Percentiles rank a stretch among this genome's conserved stretches.
These are phyloP conservation scores for Ascochyta koolunga DNA, from an alignment of 2,329 filamentous ascomycete species.

Conservation along the genomic window DNA sequence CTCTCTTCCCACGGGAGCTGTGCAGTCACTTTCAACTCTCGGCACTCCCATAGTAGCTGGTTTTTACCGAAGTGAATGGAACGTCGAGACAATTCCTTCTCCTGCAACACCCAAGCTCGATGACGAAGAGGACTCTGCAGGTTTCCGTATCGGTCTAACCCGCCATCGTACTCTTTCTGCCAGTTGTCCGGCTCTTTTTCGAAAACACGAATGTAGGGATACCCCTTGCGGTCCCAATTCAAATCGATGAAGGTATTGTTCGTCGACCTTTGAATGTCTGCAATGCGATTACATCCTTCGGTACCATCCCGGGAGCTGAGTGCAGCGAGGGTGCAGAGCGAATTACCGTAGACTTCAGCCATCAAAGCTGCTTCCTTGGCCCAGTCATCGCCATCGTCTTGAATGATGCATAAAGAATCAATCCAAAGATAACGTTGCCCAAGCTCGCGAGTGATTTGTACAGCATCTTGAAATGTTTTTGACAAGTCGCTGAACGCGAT, in stretches of 20 bases:
- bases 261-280: background rate
- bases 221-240: background rate
- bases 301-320: background rate
- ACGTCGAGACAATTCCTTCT: background rate
- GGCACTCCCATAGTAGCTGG: background rate
- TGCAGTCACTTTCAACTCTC: background rate
- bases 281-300: background rate
- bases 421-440: constrained; percentile 16
- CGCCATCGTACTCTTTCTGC: background rate
- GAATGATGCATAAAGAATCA: constrained; percentile 17
- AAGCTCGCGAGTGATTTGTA: background rate
- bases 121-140: background rate
- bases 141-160: background rate
- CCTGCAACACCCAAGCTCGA: constrained; percentile 8
- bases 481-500: background rate
- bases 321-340: constrained; percentile 4
- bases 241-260: background rate
- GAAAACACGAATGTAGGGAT: background rate
- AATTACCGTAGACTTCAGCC: constrained; percentile 6
- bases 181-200: background rate
- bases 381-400: constrained; percentile 7
- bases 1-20: constrained; percentile 1
- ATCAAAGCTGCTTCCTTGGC: constrained; percentile 2
- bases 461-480: constrained; percentile 12
- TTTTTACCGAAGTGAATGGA: background rate